Base-by-base conservation (phyloP, 768 basidiomycete species). In the Sistotremastrum niveocremeum region DNA sequence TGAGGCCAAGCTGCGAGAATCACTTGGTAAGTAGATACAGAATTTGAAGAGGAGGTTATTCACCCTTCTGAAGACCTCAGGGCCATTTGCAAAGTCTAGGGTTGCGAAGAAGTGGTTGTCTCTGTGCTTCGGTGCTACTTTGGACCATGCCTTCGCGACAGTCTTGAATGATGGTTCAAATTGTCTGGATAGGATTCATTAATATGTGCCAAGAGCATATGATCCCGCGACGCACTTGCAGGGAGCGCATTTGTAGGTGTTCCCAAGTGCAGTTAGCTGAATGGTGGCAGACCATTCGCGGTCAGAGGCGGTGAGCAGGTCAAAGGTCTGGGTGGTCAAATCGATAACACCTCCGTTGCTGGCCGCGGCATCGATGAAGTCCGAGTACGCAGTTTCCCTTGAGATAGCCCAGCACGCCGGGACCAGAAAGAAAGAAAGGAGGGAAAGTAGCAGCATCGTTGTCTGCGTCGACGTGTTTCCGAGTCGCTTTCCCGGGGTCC, bases 31-130 rank as follows among this genome's bases (percentile, higher is more conserved):
- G 31, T 20, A 12, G 11, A 28, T 9, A 28, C 10, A 9, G n/a
- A 34, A 44, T 29, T 28, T 41, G 28, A 41, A 33, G 30, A 37
- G 30, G 11, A 28, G 11, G 37, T n/a, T 8, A 49, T 58, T 30
- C 44, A 88, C 91, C 70, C 77, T 79, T 65, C 85, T 80, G 67
- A 94, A 99, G 39, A 89, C 72, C 2, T 66, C 62, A 46, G 76
- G 70, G 6, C 76, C 81, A 35, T 84, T 70, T 56, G 85, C 77
- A 58, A 95, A 98, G 62, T 99, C 95, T 32, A 89, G 61, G 8
- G 80, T 81, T 6, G 79, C 95, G 57, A 98, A 99, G 75, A 97
- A 93, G 62, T 97, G 93, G 46, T 70, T 67, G 60, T 87, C 72
- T 37, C 81, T 74, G n/a, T 83, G 64, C 20, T 67, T 68, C 46